phyloP scores from a whole-genome alignment of 2,329 filamentous ascomycete genomes.

The Zalaria sp. region DNA sequence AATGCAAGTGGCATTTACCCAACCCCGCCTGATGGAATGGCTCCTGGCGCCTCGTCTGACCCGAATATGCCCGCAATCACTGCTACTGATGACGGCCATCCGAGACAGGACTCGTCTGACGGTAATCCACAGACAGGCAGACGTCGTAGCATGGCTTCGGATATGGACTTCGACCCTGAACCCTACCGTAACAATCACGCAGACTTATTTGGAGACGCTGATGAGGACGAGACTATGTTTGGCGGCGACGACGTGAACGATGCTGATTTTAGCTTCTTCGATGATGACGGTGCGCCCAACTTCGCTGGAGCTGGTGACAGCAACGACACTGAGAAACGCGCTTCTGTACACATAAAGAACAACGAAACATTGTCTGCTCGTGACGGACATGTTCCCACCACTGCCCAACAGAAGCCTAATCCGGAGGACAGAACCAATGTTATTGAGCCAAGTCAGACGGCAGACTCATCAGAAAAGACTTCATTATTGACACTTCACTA shows the following conservation, averaged over 20 bases:
- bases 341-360: background rate
- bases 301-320: background rate
- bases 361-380: no score
- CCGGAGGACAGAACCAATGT: conserved; percentile 4
- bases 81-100: conserved; percentile 1
- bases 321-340: background rate
- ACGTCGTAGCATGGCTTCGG: conserved; percentile 28
- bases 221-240: conserved; percentile 54
- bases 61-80: conserved; percentile 15
- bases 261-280: conserved; percentile 74
- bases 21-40: conserved; percentile 52
- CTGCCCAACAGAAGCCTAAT: background rate
- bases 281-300: conserved; percentile 37
- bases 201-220: conserved; percentile 53
- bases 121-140: background rate
- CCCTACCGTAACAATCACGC: conserved; percentile 24
- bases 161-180: conserved; percentile 34
- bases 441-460: conserved; percentile 1
- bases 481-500: no score
- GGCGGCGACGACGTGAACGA: conserved; percentile 66
- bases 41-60: conserved; percentile 17
- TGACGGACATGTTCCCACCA: background rate
- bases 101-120: background rate
- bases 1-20: conserved; percentile 49
- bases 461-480: no score